Evolutionary conservation across 176 grass and related monocot genomes (phyloP).

Genomic region (Carex pumila): DNA sequence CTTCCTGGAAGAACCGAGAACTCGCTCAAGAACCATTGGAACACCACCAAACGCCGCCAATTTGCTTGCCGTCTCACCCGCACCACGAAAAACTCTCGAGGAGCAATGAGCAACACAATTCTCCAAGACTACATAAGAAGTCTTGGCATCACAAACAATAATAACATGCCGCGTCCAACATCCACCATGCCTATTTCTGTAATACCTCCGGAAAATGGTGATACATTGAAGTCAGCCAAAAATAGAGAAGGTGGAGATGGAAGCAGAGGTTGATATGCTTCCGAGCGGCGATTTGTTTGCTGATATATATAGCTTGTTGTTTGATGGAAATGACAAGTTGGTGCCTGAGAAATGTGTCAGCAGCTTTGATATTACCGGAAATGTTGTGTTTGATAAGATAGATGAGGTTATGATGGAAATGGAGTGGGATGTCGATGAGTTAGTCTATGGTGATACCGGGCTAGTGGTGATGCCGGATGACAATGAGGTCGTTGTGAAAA

Average conservation of each 20-base stretch:
- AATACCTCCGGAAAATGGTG: neutral
- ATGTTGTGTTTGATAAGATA: conserved; percentile 12
- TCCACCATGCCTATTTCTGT: neutral
- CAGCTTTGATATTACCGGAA: neutral
- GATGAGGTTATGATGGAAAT: conserved; percentile 48
- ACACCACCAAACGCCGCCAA: conserved; percentile 79
- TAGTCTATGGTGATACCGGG: neutral
- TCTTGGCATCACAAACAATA: conserved; percentile 32
- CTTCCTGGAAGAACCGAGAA: conserved; percentile 93
- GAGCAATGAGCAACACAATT: conserved; percentile 38
- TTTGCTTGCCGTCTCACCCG: conserved; percentile 42
- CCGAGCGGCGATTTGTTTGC: conserved; percentile 33
- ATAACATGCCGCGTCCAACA: neutral
- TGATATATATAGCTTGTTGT: conserved; percentile 35
- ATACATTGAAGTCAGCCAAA: neutral
- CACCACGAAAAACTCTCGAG: conserved; percentile 31
- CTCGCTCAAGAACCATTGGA: conserved; percentile 97
- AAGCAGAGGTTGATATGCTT: conserved; percentile 20
- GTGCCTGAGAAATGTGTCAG: neutral
- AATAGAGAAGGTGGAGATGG: neutral
- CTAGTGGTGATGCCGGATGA: neutral
- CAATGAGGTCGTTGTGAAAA: conserved; percentile 24
- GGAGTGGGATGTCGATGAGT: conserved; percentile 30
- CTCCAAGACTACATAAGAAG: conserved; percentile 80
- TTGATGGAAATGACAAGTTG: conserved; percentile 27